These are phyloP conservation scores for Saccharomycopsis javanensis DNA, from an alignment of 805 yeast species.

Conservation along the genomic window DNA sequence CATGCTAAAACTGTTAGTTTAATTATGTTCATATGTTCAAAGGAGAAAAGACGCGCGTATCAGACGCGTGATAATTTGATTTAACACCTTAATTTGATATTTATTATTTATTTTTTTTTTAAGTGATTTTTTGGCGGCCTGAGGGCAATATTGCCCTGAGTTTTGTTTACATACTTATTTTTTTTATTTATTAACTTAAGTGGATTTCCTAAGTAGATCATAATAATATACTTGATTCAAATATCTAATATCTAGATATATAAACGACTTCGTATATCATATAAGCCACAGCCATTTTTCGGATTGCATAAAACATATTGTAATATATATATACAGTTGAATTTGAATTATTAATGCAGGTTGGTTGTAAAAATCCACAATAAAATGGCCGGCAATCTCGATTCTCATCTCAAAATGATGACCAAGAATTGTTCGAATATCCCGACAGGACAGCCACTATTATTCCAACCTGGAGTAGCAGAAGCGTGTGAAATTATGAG, in stretches of 20 bases:
- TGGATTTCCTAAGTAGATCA: too few relatives aligned
- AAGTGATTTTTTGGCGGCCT: too few relatives aligned
- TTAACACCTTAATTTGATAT: too few relatives aligned
- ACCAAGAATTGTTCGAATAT: background rate
- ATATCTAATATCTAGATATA: too few relatives aligned
- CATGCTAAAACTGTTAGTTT: too few relatives aligned
- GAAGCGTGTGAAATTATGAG: background rate
- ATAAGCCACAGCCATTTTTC: background rate
- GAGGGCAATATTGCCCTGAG: too few relatives aligned
- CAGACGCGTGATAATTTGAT: background rate
- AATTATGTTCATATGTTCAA: too few relatives aligned
- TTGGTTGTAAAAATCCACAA: background rate
- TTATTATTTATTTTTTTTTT: background rate
- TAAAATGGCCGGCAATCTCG: background rate
- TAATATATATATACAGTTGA: too few relatives aligned
- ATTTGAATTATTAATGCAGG: background rate
- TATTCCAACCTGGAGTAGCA: background rate
- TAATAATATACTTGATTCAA: too few relatives aligned
- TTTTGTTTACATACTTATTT: too few relatives aligned
- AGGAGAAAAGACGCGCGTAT: background rate
- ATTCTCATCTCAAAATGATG: background rate
- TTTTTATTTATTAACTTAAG: too few relatives aligned
- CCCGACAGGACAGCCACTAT: background rate
- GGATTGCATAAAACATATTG: background rate
- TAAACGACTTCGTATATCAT: too few relatives aligned